Conservation (phyloP, 106 monocot genomes). For the Dendrobium nobile region DNA sequence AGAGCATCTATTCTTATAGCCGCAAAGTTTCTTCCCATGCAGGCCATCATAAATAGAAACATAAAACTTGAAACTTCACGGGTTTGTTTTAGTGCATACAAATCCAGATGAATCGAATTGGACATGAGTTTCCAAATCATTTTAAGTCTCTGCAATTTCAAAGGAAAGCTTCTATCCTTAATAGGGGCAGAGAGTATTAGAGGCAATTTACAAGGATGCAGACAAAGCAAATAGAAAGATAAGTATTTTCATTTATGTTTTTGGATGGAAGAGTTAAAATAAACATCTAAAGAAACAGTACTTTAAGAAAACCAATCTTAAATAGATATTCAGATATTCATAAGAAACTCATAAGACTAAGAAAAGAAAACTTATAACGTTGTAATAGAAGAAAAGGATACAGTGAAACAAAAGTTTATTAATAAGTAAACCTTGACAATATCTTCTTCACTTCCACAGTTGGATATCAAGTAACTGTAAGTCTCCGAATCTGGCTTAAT, state of each 20-base stretch:
- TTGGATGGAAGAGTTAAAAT: not conserved
- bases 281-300: not conserved
- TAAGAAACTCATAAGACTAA: not conserved
- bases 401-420: not conserved
- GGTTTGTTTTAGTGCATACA: not conserved
- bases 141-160: not conserved
- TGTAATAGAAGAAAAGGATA: not conserved
- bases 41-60: not conserved
- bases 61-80: not conserved
- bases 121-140: not conserved
- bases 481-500: slow-evolving; percentile 83
- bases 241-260: not conserved
- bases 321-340: not conserved
- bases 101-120: not conserved
- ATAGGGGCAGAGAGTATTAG: too few relatives aligned
- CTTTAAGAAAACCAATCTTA: not conserved
- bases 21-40: not conserved
- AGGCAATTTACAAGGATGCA: too few relatives aligned
- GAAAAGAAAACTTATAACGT: not conserved
- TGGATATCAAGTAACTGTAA: slow-evolving; percentile 66
- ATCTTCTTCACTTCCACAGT: slow-evolving; percentile 58
- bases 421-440: slow-evolving; percentile 48
- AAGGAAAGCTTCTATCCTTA: too few relatives aligned
- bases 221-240: not conserved
- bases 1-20: not conserved